A percentile compares a stretch with the other conserved stretches of the same genome.
Evolutionary conservation across 257 asterid species (phyloP).

Genomic region (Verbascum thapsus): DNA sequence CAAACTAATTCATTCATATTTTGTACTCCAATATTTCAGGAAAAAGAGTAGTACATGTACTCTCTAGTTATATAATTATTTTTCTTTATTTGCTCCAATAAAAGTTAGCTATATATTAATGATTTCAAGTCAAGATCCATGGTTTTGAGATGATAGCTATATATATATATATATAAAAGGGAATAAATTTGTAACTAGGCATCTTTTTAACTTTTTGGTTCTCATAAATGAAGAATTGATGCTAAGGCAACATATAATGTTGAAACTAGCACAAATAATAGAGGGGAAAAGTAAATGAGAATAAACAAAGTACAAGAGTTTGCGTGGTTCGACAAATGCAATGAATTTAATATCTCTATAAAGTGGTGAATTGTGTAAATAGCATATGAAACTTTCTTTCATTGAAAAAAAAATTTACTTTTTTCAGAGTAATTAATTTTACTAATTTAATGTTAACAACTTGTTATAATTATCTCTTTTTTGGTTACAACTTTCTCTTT

Average conservation of each 20-base stretch:
- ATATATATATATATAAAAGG: too few species aligned
- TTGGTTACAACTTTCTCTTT: too few species aligned
- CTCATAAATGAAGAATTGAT: slow-evolving; percentile 31
- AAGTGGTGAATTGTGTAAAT: neutral
- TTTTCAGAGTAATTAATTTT: too few species aligned
- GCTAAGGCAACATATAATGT: slow-evolving; percentile 19
- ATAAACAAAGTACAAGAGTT: slow-evolving; percentile 15
- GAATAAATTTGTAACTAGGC: slow-evolving; percentile 14
- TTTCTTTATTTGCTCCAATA: neutral
- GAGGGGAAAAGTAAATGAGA: slow-evolving; percentile 9
- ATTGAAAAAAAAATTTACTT: neutral
- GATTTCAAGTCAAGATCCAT: slow-evolving; percentile 30
- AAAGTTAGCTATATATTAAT: slow-evolving; percentile 23
- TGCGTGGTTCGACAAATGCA: slow-evolving; percentile 3
- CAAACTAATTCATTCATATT: too few species aligned
- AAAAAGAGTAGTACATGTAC: slow-evolving; percentile 29
- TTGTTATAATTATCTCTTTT: too few species aligned
- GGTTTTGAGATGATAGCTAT: slow-evolving; percentile 28
- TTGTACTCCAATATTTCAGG: slow-evolving; percentile 25
- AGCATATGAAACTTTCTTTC: neutral
- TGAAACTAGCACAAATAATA: slow-evolving; percentile 26
- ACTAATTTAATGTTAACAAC: too few species aligned
- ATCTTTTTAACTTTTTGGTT: slow-evolving; percentile 30
- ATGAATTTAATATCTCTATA: neutral
- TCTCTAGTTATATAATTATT: neutral